These are phyloP conservation scores for Syncephalis fuscata DNA, from an alignment of 371 early-diverging fungal genomes.

Conservation along the genomic window DNA sequence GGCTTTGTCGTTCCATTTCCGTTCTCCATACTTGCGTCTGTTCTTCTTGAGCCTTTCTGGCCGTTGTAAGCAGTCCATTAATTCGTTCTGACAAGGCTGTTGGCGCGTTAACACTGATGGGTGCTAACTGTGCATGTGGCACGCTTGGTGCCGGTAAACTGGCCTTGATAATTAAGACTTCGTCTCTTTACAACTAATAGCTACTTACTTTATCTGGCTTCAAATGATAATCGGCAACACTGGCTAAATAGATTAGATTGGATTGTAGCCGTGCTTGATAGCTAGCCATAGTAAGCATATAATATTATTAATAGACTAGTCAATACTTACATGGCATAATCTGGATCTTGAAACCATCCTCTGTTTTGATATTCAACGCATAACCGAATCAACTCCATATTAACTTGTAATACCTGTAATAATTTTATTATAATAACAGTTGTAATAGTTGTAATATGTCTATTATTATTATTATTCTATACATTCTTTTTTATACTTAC, in stretches of 20 bases:
- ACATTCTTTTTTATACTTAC: too few species aligned
- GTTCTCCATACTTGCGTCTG: background rate
- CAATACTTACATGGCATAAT: slow-evolving; percentile 18
- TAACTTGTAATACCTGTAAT: slow-evolving; percentile 22
- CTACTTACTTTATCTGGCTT: slow-evolving; percentile 24
- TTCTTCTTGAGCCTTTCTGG: slow-evolving; percentile 5
- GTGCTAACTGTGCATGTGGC: background rate
- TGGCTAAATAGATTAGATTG: slow-evolving; percentile 30
- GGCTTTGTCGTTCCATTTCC: too few species aligned
- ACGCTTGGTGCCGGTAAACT: background rate
- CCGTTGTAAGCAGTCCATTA: slow-evolving; percentile 8
- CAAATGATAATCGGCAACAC: slow-evolving; percentile 30
- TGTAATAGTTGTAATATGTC: background rate
- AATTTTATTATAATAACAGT: too few species aligned
- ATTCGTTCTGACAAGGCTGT: background rate
- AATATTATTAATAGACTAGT: background rate
- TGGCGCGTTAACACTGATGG: background rate
- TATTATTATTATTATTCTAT: too few species aligned
- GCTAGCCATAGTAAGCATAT: slow-evolving; percentile 8
- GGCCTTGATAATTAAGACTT: background rate
- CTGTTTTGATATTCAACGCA: slow-evolving; percentile 20
- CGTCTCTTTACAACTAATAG: background rate
- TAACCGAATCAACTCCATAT: slow-evolving; percentile 26
- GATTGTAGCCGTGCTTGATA: slow-evolving; percentile 30
- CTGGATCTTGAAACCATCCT: slow-evolving; percentile 14